Conservation (phyloP, 2,329 filamentous ascomycete genomes). For the Trichoderma sp. region DNA sequence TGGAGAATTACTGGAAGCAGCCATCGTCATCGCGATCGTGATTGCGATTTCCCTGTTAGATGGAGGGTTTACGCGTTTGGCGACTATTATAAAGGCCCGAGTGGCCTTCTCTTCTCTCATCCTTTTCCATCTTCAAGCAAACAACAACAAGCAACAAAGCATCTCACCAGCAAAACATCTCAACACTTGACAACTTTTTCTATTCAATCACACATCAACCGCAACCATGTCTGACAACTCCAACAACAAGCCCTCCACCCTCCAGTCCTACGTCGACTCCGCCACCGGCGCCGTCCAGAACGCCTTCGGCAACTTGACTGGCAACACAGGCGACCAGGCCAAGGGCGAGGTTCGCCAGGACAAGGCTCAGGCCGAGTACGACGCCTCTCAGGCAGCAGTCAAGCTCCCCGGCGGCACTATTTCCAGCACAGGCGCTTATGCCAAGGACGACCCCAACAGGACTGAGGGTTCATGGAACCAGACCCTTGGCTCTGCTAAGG, state of each 20-base stretch:
- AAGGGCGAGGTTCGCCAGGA: slow-evolving; percentile 68
- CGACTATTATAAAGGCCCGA: slow-evolving; percentile 3
- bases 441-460: slow-evolving; percentile 74
- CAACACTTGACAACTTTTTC: not conserved
- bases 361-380: slow-evolving; percentile 67
- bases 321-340: slow-evolving; percentile 68
- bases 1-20: slow-evolving; percentile 7
- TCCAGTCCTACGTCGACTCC: slow-evolving; percentile 76
- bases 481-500: slow-evolving; percentile 84
- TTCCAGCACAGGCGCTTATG: slow-evolving; percentile 69
- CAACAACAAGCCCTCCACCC: slow-evolving; percentile 62
- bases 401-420: slow-evolving; percentile 75
- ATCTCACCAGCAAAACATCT: not conserved
- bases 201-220: not conserved
- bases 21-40: slow-evolving; percentile 18
- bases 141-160: not conserved
- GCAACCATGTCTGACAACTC: slow-evolving; percentile 39
- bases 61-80: not conserved
- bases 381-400: slow-evolving; percentile 73
- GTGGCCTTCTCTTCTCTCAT: not conserved
- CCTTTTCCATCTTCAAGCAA: not conserved
- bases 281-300: slow-evolving; percentile 75
- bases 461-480: slow-evolving; percentile 80
- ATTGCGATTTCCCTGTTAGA: slow-evolving; percentile 11
- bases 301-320: slow-evolving; percentile 72